These are phyloP conservation scores for Tricholoma hemisulphureum DNA, from an alignment of 768 basidiomycete genomes.

Conservation along the genomic window DNA sequence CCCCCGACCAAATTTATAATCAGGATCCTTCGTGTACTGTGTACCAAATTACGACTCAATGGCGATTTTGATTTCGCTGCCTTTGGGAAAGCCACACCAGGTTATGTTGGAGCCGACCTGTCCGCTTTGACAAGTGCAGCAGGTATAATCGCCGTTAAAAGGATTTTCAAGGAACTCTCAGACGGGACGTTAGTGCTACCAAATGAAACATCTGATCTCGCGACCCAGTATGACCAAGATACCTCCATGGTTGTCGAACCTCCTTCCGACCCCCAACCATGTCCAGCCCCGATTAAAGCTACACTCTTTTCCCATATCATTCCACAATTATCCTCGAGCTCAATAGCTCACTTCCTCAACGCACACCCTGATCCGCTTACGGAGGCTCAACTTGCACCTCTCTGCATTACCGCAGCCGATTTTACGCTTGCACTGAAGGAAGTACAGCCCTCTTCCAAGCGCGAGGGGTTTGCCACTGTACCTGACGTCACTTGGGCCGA, in stretches of 20 bases:
- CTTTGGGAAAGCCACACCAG: conserved; percentile 92
- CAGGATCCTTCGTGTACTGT: conserved; percentile 87
- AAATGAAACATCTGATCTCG: conserved; percentile 26
- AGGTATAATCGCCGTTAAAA: conserved; percentile 93
- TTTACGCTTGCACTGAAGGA: conserved; percentile 80
- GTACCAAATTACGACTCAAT: conserved; percentile 76
- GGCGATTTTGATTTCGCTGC: conserved; percentile 85
- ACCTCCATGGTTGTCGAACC: conserved; percentile 45
- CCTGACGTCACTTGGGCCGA: conserved; percentile 96
- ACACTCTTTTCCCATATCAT: conserved; percentile 30
- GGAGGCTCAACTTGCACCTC: conserved; percentile 69
- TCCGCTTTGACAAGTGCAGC: conserved; percentile 89
- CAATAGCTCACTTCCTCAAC: conserved; percentile 87
- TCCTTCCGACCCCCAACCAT: conserved; percentile 9
- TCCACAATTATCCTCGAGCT: conserved; percentile 41
- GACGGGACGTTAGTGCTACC: conserved; percentile 63
- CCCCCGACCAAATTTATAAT: background rate
- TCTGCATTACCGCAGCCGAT: conserved; percentile 79
- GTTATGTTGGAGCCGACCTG: conserved; percentile 95
- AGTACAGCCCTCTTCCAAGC: conserved; percentile 93
- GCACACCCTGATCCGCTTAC: conserved; percentile 84
- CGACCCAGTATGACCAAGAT: conserved; percentile 23
- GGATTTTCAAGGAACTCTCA: conserved; percentile 83
- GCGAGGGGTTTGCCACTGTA: conserved; percentile 97
- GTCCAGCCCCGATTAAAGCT: background rate